These are phyloP conservation scores for Graphilbum ipis-grandicollis DNA, from an alignment of 2,329 filamentous ascomycete species.

Conservation along the genomic window DNA sequence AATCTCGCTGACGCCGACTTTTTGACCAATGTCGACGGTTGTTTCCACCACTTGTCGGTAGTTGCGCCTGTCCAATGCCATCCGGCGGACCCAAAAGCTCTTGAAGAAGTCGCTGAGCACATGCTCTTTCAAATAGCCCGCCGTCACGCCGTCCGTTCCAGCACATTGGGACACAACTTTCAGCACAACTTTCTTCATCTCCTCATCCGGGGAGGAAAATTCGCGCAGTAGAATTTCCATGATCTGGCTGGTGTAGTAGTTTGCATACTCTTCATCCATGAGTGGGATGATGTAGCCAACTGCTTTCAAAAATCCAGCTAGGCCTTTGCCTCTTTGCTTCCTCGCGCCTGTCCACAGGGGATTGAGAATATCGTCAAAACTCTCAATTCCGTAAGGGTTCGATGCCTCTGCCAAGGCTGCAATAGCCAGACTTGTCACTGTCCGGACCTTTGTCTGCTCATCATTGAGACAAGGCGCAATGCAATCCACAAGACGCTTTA, in stretches of 20 bases:
- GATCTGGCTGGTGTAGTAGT: slow-evolving; percentile 96
- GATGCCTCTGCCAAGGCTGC: slow-evolving; percentile 90
- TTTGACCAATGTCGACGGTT: slow-evolving; percentile 90
- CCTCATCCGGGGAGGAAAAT: slow-evolving; percentile 91
- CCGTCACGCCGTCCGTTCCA: slow-evolving; percentile 84
- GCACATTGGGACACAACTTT: slow-evolving; percentile 96
- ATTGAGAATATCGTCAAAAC: slow-evolving; percentile 94
- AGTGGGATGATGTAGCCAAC: slow-evolving; percentile 96
- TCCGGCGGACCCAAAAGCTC: slow-evolving; percentile 92
- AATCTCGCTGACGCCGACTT: slow-evolving; percentile 94
- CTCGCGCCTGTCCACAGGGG: slow-evolving; percentile 91
- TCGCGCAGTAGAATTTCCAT: slow-evolving; percentile 97
- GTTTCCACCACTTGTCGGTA: slow-evolving; percentile 97
- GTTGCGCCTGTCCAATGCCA: slow-evolving; percentile 95
- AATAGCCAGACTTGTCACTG: slow-evolving; percentile 87
- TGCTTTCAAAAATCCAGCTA: slow-evolving; percentile 91
- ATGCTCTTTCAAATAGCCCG: slow-evolving; percentile 85
- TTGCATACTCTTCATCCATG: slow-evolving; percentile 99
- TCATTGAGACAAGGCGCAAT: slow-evolving; percentile 93
- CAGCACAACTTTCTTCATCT: slow-evolving; percentile 99
- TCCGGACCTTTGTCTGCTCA: slow-evolving; percentile 94
- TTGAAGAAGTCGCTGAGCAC: slow-evolving; percentile 96
- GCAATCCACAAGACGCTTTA: slow-evolving; percentile 92
- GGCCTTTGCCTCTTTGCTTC: slow-evolving; percentile 89
- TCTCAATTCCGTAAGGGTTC: slow-evolving; percentile 97